phyloP scores from a whole-genome alignment of 805 yeast genomes.

The Pichia nanzhaoensis region DNA sequence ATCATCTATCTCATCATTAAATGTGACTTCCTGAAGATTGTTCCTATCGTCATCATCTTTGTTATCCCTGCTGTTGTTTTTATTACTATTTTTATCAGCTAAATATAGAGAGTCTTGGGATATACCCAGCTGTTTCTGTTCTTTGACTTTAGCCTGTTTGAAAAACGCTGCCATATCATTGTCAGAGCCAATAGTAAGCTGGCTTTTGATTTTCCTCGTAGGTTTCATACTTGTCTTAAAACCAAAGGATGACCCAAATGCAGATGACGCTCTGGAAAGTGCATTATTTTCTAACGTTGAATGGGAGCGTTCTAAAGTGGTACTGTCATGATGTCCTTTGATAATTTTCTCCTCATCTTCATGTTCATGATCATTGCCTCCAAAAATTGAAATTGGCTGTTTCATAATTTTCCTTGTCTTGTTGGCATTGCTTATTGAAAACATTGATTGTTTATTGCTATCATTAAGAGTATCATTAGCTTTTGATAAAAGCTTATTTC shows the following conservation, averaged over 20 bases:
- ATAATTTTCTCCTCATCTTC: neutral
- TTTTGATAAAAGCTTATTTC: neutral
- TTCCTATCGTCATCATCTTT: neutral
- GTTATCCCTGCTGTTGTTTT: neutral
- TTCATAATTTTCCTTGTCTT: conserved; percentile 6
- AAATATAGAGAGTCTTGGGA: neutral
- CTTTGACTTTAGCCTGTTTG: conserved; percentile 11
- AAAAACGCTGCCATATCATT: conserved; percentile 12
- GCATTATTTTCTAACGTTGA: conserved; percentile 2
- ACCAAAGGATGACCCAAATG: neutral
- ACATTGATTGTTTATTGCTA: neutral
- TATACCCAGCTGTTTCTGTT: conserved; percentile 5
- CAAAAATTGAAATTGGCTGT: neutral
- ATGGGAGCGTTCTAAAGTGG: conserved; percentile 7
- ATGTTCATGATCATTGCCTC: neutral
- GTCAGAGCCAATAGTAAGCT: conserved; percentile 9
- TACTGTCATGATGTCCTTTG: conserved; percentile 1
- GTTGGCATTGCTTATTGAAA: conserved; percentile 4
- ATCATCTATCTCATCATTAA: conserved; percentile 8
- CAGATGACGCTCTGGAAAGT: conserved; percentile 4
- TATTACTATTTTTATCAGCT: neutral
- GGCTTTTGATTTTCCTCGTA: conserved; percentile 6
- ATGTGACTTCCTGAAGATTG: conserved; percentile 3
- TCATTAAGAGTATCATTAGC: neutral
- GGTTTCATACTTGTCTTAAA: neutral